phyloP scores from a whole-genome alignment of 2,329 filamentous ascomycete species.

The Trichophyton simii region DNA sequence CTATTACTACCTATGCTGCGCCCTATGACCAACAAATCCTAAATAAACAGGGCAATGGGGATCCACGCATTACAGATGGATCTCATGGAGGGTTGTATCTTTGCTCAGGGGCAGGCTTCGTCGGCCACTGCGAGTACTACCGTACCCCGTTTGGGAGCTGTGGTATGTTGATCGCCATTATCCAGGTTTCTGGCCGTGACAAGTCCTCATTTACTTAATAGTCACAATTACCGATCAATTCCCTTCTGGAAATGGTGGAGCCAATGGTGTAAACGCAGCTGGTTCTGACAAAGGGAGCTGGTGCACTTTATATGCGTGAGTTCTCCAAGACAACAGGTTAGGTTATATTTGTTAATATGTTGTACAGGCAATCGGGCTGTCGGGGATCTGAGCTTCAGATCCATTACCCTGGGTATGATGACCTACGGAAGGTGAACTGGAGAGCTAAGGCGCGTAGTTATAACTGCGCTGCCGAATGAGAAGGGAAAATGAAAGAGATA shows the following conservation, averaged over 20 bases:
- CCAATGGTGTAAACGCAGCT: not conserved
- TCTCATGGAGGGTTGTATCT: constrained; percentile 3
- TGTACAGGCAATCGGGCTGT: constrained; percentile 1
- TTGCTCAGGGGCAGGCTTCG: not conserved
- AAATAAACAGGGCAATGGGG: not conserved
- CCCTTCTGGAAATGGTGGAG: not conserved
- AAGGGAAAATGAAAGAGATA: not conserved
- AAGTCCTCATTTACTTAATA: not conserved
- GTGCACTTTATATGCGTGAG: constrained; percentile 4
- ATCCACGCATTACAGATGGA: not conserved
- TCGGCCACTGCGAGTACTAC: constrained; percentile 4
- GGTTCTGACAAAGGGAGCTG: not conserved
- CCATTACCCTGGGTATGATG: constrained; percentile 5
- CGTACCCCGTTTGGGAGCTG: constrained; percentile 3
- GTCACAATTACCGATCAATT: constrained; percentile 5
- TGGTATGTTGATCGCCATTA: not conserved
- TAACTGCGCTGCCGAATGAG: constrained; percentile 3
- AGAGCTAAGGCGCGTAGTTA: constrained; percentile 4
- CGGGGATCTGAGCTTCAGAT: constrained; percentile 3
- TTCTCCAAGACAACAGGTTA: not conserved
- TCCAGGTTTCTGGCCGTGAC: not conserved
- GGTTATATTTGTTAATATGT: not conserved
- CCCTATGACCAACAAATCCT: not conserved
- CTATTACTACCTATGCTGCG: not conserved
- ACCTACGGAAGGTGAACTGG: constrained; percentile 1